A percentile compares a stretch with the other conserved stretches of the same genome.
These are phyloP conservation scores for Penicillium flavigenum DNA, from an alignment of 495 filamentous ascomycete species.

Conservation along the genomic window DNA sequence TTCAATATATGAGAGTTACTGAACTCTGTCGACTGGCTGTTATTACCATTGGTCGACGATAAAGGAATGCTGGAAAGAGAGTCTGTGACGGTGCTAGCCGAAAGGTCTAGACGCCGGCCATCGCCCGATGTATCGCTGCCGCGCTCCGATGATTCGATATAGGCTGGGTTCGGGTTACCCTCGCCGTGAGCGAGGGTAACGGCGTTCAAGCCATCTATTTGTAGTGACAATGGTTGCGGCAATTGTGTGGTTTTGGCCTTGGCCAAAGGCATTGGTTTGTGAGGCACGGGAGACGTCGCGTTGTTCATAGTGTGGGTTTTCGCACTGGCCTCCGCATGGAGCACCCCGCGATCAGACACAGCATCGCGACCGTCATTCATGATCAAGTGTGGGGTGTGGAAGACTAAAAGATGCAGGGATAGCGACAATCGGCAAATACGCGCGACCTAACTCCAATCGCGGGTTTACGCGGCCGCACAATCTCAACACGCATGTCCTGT, in stretches of 20 bases:
- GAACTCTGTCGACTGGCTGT: slow-evolving; percentile 14
- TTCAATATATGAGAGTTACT: slow-evolving; percentile 10
- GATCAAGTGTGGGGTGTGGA: slow-evolving; percentile 2
- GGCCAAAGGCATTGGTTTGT: slow-evolving; percentile 11
- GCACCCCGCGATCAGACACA: slow-evolving; percentile 23
- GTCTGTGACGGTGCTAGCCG: slow-evolving; percentile 24
- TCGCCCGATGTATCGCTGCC: slow-evolving; percentile 27
- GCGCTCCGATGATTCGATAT: slow-evolving; percentile 30
- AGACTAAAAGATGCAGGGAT: slow-evolving; percentile 4
- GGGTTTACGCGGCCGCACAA: slow-evolving; percentile 22
- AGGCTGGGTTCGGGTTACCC: slow-evolving; percentile 6
- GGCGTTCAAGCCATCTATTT: slow-evolving; percentile 24
- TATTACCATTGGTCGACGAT: slow-evolving; percentile 18
- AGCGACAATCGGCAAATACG: slow-evolving; percentile 10
- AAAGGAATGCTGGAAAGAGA: slow-evolving; percentile 19
- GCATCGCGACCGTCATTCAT: slow-evolving; percentile 25
- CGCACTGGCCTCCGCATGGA: slow-evolving; percentile 25
- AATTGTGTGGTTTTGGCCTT: slow-evolving; percentile 24
- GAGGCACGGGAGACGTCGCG: slow-evolving; percentile 14
- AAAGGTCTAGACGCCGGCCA: slow-evolving; percentile 21
- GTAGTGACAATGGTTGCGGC: slow-evolving; percentile 25
- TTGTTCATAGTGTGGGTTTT: slow-evolving; percentile 16
- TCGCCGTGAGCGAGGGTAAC: slow-evolving; percentile 16
- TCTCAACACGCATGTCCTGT: slow-evolving; percentile 24
- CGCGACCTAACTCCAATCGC: slow-evolving; percentile 22